Evolutionary conservation across 345 rosid genomes (phyloP), one percentile per base, ranked within the genome.

Genomic region (Murraya paniculata): DNA sequence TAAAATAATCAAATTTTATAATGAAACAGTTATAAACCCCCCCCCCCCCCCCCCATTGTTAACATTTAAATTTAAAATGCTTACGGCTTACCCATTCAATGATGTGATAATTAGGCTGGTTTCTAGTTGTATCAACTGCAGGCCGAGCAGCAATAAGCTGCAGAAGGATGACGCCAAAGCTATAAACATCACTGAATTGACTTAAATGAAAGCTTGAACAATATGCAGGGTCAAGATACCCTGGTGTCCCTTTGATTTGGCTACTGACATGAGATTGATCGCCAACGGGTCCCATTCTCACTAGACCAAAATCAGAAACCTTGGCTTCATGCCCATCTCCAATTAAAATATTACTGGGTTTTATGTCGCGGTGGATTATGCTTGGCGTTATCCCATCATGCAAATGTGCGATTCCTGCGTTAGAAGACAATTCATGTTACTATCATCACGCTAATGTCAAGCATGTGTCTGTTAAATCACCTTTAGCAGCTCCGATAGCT

Each of bases 401-500:
- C 77, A 91, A 82, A 68, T 89, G 90, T 64, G 88, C 90, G 68
- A 89, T 85, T 58, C 94, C 92, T 91, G 18, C 13, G 50, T 45
- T 45, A 45, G 50, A 45, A 11, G 50, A 13, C 50, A 45, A 13
- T 45, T 45, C 50, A 45, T 13, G 50, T 45, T 45, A 45, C 50
- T 13, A 1, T 45, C 3, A 45, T 13, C 50, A 45, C 50, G 18
- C 3, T 13, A 13, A 45, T 14, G 50, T 45, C 50, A 45, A 45
- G 50, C 18, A 45, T 18, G 3, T 41, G 5, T 13, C 50, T 60
- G 36, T 25, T 18, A 16, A 21, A 24, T 1, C n/a, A 82, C 91
- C 93, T 87, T 86, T 88, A 50, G 93, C 91, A 58, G 90, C 87
- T 82, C 91, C 91, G 53, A 89, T 89, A 28, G 95, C 93, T 53